phyloP scores from a whole-genome alignment of 2,329 filamentous ascomycete genomes.

The Bipolaris sorokiniana region DNA sequence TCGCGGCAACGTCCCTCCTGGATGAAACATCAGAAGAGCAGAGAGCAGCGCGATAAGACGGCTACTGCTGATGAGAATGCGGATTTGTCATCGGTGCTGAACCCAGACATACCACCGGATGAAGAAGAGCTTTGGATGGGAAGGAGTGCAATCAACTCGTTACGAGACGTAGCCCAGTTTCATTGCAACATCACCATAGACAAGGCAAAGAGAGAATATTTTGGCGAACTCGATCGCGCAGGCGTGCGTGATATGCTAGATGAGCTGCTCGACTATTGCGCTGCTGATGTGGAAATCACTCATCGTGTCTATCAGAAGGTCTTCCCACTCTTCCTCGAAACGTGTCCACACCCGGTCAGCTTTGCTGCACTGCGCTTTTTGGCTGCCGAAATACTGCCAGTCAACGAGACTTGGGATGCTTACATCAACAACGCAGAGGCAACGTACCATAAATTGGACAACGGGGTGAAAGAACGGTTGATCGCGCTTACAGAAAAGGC shows the following conservation, averaged over 20 bases:
- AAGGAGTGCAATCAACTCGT: slow-evolving; percentile 90
- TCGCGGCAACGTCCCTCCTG: slow-evolving; percentile 94
- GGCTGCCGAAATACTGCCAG: slow-evolving; percentile 90
- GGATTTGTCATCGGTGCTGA: slow-evolving; percentile 74
- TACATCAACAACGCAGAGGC: slow-evolving; percentile 85
- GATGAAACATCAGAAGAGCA: slow-evolving; percentile 94
- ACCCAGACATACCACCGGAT: slow-evolving; percentile 69
- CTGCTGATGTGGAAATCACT: slow-evolving; percentile 89
- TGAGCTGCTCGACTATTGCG: slow-evolving; percentile 89
- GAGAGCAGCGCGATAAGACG: slow-evolving; percentile 81
- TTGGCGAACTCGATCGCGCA: slow-evolving; percentile 77
- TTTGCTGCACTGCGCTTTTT: slow-evolving; percentile 92
- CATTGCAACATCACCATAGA: slow-evolving; percentile 92
- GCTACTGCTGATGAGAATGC: slow-evolving; percentile 72
- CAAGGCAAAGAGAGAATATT: slow-evolving; percentile 84
- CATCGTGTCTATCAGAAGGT: slow-evolving; percentile 94
- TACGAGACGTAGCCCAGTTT: slow-evolving; percentile 95
- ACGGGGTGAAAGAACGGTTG: slow-evolving; percentile 79
- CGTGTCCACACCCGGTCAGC: slow-evolving; percentile 95
- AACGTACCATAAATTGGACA: slow-evolving; percentile 77
- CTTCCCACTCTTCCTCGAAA: slow-evolving; percentile 85
- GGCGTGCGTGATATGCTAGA: slow-evolving; percentile 76
- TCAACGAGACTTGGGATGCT: slow-evolving; percentile 83
- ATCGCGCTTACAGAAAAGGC: slow-evolving; percentile 77
- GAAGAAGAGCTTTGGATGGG: slow-evolving; percentile 97